Base-by-base conservation (phyloP, 495 filamentous ascomycete species). In the Tuber brumale region DNA sequence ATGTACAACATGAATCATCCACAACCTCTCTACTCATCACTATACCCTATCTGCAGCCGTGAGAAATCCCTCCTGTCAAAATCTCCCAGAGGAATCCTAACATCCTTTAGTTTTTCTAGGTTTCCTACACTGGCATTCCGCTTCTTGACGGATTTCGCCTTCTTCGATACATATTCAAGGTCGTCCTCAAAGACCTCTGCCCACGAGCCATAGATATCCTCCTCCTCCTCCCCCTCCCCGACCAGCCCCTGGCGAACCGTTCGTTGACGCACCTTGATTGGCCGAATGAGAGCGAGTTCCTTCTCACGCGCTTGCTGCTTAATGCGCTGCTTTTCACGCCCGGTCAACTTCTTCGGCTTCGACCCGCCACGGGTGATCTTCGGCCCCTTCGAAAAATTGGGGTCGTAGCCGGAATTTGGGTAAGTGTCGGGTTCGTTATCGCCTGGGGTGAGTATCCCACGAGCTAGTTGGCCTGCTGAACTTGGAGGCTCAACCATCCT, bases 21-120 rank as follows among this genome's bases (percentile, higher is more conserved):
- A 35, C 57, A 66, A 14, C 57, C 5, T 35, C 27, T 66, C 57
- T 66, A 66, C 12, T 35, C 57, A 4, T 35, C 57, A 1, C 16
- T 4, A 66, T 14, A 27, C 35, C 57, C 57, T 3, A 31, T 18
- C 8, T 7, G 12, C 5, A 66, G 27, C 14, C 6, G 57, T 66
- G 57, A 66, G 57, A 66, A 66, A 66, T 66, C 57, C 14, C 57
- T 66, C 57, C 35, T 35, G 57, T 66, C 57, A 35, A 66, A 66
- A 66, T 66, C 57, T 4, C 19, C 57, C 14, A 8, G 3, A 35
- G 57, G 14, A 0, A 66, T 66, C 27, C 1, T 18, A 66, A 18
- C 14, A 66, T 35, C 27, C 14, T 27, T 66, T 66, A 66, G 12
- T 0, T 5, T 66, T 4, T 66, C 57, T 1, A 66, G 31, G 14